Percentiles rank a stretch among this genome's conserved stretches.
Conservation (phyloP, 352 stramenopile genomes). For the Globisporangium orthogonon region DNA sequence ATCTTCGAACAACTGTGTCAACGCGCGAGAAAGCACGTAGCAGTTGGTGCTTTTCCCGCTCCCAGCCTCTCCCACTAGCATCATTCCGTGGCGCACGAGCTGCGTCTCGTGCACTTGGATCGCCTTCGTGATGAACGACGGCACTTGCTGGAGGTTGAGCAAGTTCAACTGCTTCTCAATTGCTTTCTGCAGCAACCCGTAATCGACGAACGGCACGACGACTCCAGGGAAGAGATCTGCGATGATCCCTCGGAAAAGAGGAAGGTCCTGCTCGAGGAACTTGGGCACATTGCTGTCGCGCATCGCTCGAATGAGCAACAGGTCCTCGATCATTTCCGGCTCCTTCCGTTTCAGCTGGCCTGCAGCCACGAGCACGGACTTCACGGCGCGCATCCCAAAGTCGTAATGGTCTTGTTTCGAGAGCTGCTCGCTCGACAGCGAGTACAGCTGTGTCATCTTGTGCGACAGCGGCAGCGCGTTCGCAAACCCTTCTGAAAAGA, state of each 20-base stretch:
- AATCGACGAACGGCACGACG: constrained; percentile 92
- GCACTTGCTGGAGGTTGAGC: constrained; percentile 76
- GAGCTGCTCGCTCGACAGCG: constrained; percentile 89
- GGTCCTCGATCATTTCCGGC: constrained; percentile 91
- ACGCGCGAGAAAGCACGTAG: constrained; percentile 62
- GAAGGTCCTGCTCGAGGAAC: constrained; percentile 92
- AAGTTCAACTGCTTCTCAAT: constrained; percentile 78
- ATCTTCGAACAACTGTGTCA: constrained; percentile 73
- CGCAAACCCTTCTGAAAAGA: constrained; percentile 92
- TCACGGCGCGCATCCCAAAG: constrained; percentile 92
- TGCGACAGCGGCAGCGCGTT: constrained; percentile 90
- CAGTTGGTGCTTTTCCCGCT: constrained; percentile 87
- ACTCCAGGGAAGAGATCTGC: constrained; percentile 92
- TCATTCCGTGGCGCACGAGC: constrained; percentile 92
- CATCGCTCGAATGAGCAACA: constrained; percentile 94
- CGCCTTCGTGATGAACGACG: constrained; percentile 80
- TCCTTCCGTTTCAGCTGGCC: constrained; percentile 93
- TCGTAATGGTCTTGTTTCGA: constrained; percentile 95
- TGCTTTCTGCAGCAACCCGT: constrained; percentile 86
- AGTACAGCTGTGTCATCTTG: constrained; percentile 94
- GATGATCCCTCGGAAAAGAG: constrained; percentile 93
- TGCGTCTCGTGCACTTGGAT: constrained; percentile 90
- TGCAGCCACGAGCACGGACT: constrained; percentile 92
- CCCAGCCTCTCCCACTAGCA: constrained; percentile 90
- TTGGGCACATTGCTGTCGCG: constrained; percentile 95